A percentile compares a stretch with the other conserved stretches of the same genome.
phyloP scores from a whole-genome alignment of 331 rosid genomes.

The Pyracantha coccinea region DNA sequence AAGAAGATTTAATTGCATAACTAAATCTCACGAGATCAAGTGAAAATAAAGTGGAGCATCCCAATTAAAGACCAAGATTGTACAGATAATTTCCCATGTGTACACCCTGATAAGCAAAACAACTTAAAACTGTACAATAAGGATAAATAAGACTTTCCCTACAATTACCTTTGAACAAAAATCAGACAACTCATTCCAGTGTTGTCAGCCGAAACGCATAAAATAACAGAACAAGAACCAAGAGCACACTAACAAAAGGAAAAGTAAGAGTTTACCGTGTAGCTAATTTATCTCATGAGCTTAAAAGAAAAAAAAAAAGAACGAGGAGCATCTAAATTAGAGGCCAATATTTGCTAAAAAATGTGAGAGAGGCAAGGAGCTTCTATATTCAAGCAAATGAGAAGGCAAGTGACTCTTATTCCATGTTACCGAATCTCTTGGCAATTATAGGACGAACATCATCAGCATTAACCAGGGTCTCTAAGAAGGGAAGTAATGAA shows the following conservation, averaged over 20 bases:
- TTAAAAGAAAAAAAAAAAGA: slow-evolving; percentile 23
- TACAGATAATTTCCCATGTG: not conserved
- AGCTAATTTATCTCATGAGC: slow-evolving; percentile 60
- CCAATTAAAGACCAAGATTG: slow-evolving; percentile 39
- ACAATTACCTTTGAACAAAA: slow-evolving; percentile 72
- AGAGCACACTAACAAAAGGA: slow-evolving; percentile 43
- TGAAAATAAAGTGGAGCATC: slow-evolving; percentile 30
- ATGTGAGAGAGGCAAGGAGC: slow-evolving; percentile 28
- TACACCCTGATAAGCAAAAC: slow-evolving; percentile 15
- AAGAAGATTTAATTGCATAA: slow-evolving; percentile 43
- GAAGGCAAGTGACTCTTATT: slow-evolving; percentile 57
- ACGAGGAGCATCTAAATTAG: slow-evolving; percentile 45
- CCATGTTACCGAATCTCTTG: slow-evolving; percentile 79
- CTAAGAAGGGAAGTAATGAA: slow-evolving; percentile 95
- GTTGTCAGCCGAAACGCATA: slow-evolving; percentile 44
- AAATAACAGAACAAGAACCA: slow-evolving; percentile 26
- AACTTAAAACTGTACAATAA: slow-evolving; percentile 62
- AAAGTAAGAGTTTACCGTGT: slow-evolving; percentile 43
- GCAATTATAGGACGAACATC: slow-evolving; percentile 97
- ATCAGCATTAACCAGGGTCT: slow-evolving; percentile 84
- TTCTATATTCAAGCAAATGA: slow-evolving; percentile 52
- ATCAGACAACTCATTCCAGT: slow-evolving; percentile 50
- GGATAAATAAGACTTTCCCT: slow-evolving; percentile 33
- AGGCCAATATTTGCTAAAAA: slow-evolving; percentile 39
- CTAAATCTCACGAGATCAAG: slow-evolving; percentile 49